These are phyloP conservation scores for Aschersonia sp. DNA, from an alignment of 2,329 filamentous ascomycete genomes.

Conservation along the genomic window DNA sequence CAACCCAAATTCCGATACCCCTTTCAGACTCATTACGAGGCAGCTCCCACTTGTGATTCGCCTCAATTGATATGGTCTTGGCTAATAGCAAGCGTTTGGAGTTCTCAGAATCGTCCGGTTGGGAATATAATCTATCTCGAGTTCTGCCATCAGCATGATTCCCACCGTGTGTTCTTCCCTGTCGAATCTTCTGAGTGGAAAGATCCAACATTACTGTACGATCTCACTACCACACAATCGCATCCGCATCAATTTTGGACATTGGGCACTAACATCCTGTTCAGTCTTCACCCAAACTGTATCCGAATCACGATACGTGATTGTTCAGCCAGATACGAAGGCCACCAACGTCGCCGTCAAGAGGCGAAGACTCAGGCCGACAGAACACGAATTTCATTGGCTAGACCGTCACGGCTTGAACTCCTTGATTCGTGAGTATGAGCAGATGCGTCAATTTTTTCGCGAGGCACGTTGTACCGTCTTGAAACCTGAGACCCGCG, in stretches of 20 bases:
- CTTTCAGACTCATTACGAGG: no score
- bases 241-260: background rate
- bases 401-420: conserved; percentile 10
- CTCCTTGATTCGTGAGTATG: conserved; percentile 10
- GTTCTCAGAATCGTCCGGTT: conserved; percentile 1
- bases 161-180: conserved; percentile 11
- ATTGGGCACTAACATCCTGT: background rate
- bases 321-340: conserved; percentile 1
- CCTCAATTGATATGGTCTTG: no score
- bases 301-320: conserved; percentile 10
- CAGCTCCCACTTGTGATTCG: no score
- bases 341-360: conserved; percentile 12
- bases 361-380: conserved; percentile 11
- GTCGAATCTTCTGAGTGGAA: conserved; percentile 11
- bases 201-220: conserved; percentile 11
- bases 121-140: conserved; percentile 6
- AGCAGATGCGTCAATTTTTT: conserved; percentile 9
- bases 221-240: background rate
- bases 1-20: background rate
- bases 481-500: conserved; percentile 5
- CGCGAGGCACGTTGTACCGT: conserved; percentile 9
- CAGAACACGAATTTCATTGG: conserved; percentile 10
- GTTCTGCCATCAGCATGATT: conserved; percentile 16
- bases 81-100: no score
- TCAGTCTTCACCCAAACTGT: conserved; percentile 8